phyloP scores from a whole-genome alignment of 1,284 basidiomycete species.

The Irpex rosettiformis region DNA sequence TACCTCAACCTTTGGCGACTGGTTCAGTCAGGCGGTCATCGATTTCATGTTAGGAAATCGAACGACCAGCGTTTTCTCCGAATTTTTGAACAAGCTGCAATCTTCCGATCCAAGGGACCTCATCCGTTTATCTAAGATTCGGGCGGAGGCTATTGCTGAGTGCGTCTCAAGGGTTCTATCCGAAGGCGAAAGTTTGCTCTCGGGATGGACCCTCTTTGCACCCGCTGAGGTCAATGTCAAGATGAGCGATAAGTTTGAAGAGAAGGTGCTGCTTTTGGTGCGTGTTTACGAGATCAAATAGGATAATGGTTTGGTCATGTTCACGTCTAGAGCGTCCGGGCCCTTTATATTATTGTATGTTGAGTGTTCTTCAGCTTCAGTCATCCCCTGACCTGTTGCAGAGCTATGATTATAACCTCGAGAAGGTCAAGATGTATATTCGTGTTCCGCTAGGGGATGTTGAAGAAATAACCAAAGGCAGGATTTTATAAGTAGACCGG shows the following conservation, averaged over 20 bases:
- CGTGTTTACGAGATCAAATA: conserved; percentile 28
- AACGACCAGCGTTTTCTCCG: conserved; percentile 81
- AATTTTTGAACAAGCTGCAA: conserved; percentile 83
- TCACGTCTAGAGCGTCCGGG: conserved; percentile 48
- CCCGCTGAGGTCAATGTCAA: conserved; percentile 75
- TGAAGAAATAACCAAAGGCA: conserved; percentile 80
- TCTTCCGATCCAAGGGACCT: conserved; percentile 89
- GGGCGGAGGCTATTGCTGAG: conserved; percentile 88
- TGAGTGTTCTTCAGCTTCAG: too few relatives aligned
- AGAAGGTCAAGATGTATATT: conserved; percentile 88
- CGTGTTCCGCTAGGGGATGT: conserved; percentile 86
- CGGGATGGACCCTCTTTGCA: conserved; percentile 91
- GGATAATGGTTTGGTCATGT: conserved; percentile 9
- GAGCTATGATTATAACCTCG: conserved; percentile 89
- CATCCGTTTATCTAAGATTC: conserved; percentile 81
- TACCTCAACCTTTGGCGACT: conserved; percentile 87
- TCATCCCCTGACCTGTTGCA: conserved; percentile 25
- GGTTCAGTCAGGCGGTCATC: conserved; percentile 94
- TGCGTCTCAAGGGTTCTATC: conserved; percentile 77
- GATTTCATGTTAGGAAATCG: conserved; percentile 91
- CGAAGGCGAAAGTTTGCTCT: conserved; percentile 78
- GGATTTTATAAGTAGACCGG: conserved; percentile 1
- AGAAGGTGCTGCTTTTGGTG: conserved; percentile 89
- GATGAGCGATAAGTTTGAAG: conserved; percentile 80
- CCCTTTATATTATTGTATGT: conserved; percentile 66